A percentile compares a stretch with the other conserved stretches of the same genome.
These are phyloP conservation scores for Paulownia fortunei DNA, from an alignment of 257 asterid genomes.

Conservation along the genomic window DNA sequence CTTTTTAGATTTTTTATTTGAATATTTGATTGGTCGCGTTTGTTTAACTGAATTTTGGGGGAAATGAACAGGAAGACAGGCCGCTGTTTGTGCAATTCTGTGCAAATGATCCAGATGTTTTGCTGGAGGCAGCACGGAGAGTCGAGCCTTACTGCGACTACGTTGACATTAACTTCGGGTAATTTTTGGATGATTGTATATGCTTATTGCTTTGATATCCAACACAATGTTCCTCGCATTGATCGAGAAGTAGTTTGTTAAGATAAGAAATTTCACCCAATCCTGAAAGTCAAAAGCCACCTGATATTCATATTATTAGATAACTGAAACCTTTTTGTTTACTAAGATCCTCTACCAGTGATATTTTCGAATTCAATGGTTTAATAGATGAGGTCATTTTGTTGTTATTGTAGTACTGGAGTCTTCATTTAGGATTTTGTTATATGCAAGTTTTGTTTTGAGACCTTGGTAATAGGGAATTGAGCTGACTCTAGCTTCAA, in stretches of 20 bases:
- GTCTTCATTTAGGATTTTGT: not conserved
- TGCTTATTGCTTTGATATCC: not conserved
- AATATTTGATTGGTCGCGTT: not conserved
- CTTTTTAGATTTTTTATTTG: not conserved
- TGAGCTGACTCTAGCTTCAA: not conserved
- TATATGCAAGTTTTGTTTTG: not conserved
- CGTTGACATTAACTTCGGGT: constrained; percentile 95
- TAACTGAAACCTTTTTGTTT: not conserved
- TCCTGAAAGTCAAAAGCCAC: not conserved
- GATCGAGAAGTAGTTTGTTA: not conserved
- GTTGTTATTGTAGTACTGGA: not conserved
- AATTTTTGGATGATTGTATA: constrained; percentile 25
- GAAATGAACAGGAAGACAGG: constrained; percentile 81
- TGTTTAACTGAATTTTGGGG: constrained; percentile 8
- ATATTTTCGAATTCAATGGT: not conserved
- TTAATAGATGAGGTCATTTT: not conserved
- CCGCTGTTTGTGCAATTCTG: constrained; percentile 97
- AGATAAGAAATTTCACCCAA: not conserved
- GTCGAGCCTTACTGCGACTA: constrained; percentile 89
- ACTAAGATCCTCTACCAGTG: not conserved
- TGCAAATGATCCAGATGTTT: constrained; percentile 87
- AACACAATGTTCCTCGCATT: not conserved
- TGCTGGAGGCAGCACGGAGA: constrained; percentile 87
- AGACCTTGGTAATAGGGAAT: constrained; percentile 8
- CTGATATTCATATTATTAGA: too few relatives aligned